A percentile compares a stretch with the other conserved stretches of the same genome.
These are phyloP conservation scores for Escallonia herrerae DNA, from an alignment of 129 eudicot species.

Conservation along the genomic window DNA sequence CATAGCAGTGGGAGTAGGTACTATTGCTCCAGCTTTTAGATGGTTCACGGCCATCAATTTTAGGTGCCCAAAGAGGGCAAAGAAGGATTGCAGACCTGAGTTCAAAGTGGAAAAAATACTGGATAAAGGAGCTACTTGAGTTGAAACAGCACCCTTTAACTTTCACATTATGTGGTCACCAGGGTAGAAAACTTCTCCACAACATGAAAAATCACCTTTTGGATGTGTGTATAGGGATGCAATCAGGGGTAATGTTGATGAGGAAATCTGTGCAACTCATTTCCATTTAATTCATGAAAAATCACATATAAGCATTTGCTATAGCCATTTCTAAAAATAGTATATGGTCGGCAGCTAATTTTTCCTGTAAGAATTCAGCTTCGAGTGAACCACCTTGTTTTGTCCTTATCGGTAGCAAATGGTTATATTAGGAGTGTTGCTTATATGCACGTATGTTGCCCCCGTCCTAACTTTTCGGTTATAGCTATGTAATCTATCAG, in stretches of 20 bases:
- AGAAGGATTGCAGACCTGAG: constrained; percentile 12
- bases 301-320: no score
- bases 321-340: no score
- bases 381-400: no score
- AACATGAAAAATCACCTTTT: constrained; percentile 19
- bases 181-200: constrained; percentile 32
- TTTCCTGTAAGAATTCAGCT: no score
- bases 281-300: constrained; percentile 20
- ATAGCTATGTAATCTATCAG: no score
- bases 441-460: no score
- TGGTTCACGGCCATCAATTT: constrained; percentile 49
- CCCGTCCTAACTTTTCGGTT: no score
- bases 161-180: constrained; percentile 16
- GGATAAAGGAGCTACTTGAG: constrained; percentile 30
- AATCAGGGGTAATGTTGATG: constrained; percentile 25
- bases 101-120: constrained; percentile 46
- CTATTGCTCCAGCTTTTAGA: constrained; percentile 54
- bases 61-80: constrained; percentile 29
- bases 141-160: constrained; percentile 44
- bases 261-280: constrained; percentile 33
- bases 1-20: constrained; percentile 43
- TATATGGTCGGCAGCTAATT: no score
- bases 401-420: no score
- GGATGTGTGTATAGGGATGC: constrained; percentile 24
- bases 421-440: no score